A percentile compares a stretch with the other conserved stretches of the same genome.
Conservation (phyloP, 176 grass and related monocot species). For the Carex myosuroides region DNA sequence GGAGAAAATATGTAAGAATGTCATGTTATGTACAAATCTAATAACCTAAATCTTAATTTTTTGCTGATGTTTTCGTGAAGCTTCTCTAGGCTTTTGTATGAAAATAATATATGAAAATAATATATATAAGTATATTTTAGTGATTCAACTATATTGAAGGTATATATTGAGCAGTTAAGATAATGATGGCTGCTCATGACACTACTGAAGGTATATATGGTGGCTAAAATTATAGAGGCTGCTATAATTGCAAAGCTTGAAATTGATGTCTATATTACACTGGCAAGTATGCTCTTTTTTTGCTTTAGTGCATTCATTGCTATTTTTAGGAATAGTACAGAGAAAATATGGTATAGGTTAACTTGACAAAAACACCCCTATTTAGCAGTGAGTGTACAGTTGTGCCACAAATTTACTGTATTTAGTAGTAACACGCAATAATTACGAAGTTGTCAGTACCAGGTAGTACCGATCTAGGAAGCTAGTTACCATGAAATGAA, state of each 20-base stretch:
- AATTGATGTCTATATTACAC: slow-evolving; percentile 85
- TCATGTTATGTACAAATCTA: no score
- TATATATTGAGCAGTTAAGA: slow-evolving; percentile 49
- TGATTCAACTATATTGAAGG: no score
- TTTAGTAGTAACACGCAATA: background rate
- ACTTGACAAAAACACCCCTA: background rate
- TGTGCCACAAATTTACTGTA: background rate
- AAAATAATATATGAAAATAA: no score
- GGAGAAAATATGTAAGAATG: no score
- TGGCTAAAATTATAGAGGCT: slow-evolving; percentile 85
- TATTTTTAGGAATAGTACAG: no score
- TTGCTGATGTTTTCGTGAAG: no score
- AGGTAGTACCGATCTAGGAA: background rate
- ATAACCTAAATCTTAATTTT: no score
- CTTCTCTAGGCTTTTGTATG: no score
- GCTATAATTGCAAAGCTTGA: slow-evolving; percentile 69
- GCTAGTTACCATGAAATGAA: background rate
- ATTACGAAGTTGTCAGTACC: background rate
- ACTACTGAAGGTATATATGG: slow-evolving; percentile 71
- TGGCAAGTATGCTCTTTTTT: slow-evolving; percentile 24
- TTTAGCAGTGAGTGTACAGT: background rate
- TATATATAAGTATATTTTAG: no score
- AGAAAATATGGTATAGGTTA: background rate
- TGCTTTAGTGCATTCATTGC: background rate
- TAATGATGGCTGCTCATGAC: slow-evolving; percentile 60